Evolutionary conservation across 768 basidiomycete species (phyloP).

Genomic region (Termitomyces sp.): DNA sequence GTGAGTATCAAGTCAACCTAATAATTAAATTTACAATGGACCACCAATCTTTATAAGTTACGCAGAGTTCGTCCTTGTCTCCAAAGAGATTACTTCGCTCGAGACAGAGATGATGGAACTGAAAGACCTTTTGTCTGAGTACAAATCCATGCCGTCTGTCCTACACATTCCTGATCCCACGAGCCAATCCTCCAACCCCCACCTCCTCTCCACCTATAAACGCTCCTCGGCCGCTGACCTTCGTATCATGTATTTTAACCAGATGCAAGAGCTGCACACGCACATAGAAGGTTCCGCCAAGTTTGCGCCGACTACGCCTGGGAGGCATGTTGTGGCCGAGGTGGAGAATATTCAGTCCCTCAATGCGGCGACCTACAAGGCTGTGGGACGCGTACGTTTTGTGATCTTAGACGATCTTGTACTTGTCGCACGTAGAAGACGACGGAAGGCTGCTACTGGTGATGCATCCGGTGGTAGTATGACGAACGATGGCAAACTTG

Average conservation of each 20-base stretch:
- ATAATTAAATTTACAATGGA: constrained; percentile 1
- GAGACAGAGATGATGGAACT: constrained; percentile 98
- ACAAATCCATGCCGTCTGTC: constrained; percentile 92
- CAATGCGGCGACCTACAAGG: constrained; percentile 93
- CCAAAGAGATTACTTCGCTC: constrained; percentile 92
- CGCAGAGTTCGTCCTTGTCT: constrained; percentile 93
- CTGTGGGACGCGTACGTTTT: constrained; percentile 81
- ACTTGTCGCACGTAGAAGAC: constrained; percentile 75
- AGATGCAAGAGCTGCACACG: constrained; percentile 86
- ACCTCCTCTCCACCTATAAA: constrained; percentile 35
- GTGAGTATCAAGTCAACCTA: constrained; percentile 29
- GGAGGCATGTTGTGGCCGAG: constrained; percentile 87
- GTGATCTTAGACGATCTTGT: constrained; percentile 90
- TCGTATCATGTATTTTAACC: constrained; percentile 88
- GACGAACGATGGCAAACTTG: constrained; percentile 67
- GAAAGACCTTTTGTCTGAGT: constrained; percentile 90
- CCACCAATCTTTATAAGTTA: constrained; percentile 51
- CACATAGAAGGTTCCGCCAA: constrained; percentile 94
- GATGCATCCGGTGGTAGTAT: constrained; percentile 28
- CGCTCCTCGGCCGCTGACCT: constrained; percentile 97
- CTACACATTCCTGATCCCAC: constrained; percentile 85
- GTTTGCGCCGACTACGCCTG: constrained; percentile 87
- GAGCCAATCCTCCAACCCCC: constrained; percentile 42
- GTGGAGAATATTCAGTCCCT: constrained; percentile 77
- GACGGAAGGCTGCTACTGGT: constrained; percentile 48